phyloP scores from a whole-genome alignment of 208 protist species.

The Crithidia mellificae region DNA sequence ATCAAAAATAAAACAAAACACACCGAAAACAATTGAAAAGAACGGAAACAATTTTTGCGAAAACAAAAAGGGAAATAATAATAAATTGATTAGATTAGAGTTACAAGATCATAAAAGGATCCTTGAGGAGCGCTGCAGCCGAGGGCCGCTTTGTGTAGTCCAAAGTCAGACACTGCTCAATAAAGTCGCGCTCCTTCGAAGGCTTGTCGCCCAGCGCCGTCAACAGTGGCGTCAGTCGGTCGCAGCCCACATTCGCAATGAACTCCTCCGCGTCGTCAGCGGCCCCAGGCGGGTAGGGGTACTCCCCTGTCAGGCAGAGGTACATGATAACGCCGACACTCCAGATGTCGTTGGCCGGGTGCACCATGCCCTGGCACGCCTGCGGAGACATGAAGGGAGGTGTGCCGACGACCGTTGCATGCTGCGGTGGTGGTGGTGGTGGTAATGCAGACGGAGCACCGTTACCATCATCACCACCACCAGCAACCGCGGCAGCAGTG shows the following conservation, averaged over 20 bases:
- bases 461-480: too few relatives aligned
- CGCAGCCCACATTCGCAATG: conserved; percentile 38
- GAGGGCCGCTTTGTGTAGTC: conserved; percentile 38
- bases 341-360: conserved; percentile 81
- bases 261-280: conserved; percentile 43
- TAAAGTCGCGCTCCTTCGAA: conserved; percentile 37
- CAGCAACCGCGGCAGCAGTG: background rate
- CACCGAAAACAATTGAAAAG: background rate
- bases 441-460: too few relatives aligned
- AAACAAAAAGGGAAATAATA: conserved; percentile 16
- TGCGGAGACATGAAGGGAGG: conserved; percentile 84
- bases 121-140: conserved; percentile 43
- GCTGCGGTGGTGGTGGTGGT: background rate
- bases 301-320: conserved; percentile 60
- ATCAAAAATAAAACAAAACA: background rate
- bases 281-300: conserved; percentile 54
- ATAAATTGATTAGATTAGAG: too few relatives aligned
- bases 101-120: conserved; percentile 49
- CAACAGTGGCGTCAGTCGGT: conserved; percentile 30
- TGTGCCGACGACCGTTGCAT: conserved; percentile 49
- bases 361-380: conserved; percentile 58
- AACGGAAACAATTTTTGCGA: conserved; percentile 3
- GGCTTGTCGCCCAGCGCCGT: conserved; percentile 30
- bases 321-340: conserved; percentile 71
- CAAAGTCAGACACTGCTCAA: conserved; percentile 43